Conservation (phyloP, 1,284 basidiomycete species). For the Apiotrichum sp. region DNA sequence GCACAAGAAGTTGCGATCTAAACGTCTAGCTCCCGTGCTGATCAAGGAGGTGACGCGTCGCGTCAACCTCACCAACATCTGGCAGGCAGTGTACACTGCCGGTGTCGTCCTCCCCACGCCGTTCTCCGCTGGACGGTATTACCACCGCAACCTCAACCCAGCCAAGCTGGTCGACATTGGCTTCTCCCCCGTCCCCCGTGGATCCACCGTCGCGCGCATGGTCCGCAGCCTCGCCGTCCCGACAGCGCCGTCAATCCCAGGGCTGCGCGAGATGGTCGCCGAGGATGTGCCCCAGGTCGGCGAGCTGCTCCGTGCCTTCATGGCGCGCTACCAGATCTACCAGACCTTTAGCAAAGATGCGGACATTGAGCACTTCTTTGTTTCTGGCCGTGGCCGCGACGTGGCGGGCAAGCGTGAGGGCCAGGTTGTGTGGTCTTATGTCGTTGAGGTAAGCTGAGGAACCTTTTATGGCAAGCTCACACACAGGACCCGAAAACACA, state of each 20-base stretch:
- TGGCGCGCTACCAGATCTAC: conserved; percentile 78
- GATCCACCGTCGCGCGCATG: conserved; percentile 79
- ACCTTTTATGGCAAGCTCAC: neutral
- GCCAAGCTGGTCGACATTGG: conserved; percentile 85
- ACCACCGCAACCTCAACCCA: conserved; percentile 87
- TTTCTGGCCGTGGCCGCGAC: conserved; percentile 73
- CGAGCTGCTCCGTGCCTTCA: conserved; percentile 70
- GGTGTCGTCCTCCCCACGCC: conserved; percentile 87
- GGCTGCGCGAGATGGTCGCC: conserved; percentile 82
- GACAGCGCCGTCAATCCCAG: conserved; percentile 51
- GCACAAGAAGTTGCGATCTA: conserved; percentile 95
- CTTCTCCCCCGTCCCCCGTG: conserved; percentile 77
- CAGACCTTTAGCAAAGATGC: conserved; percentile 66
- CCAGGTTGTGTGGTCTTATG: conserved; percentile 95
- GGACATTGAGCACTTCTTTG: conserved; percentile 80
- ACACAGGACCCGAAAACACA: conserved; percentile 69
- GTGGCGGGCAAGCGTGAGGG: conserved; percentile 55
- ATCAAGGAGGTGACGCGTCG: conserved; percentile 99
- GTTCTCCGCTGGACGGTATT: conserved; percentile 79
- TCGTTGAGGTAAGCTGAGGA: conserved; percentile 66
- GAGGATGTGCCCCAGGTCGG: conserved; percentile 68
- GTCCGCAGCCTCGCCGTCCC: conserved; percentile 67
- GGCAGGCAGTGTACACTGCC: conserved; percentile 96
- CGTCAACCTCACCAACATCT: conserved; percentile 80
- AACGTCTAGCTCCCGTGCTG: conserved; percentile 89